Conservation (phyloP, 164 flowering plant species). For the Hamamelis virginiana region DNA sequence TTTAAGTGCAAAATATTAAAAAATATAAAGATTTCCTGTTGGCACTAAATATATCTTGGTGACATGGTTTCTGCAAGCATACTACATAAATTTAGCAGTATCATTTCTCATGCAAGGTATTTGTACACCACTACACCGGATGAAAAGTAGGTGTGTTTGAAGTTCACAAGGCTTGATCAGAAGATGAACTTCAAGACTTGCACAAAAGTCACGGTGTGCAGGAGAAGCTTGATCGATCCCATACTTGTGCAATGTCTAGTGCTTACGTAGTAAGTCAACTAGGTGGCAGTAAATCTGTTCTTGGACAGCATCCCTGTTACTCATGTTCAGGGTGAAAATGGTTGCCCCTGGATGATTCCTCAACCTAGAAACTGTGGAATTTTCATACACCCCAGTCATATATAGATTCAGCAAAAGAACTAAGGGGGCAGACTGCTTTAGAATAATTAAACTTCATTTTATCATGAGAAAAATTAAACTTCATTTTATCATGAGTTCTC, state of each 20-base stretch:
- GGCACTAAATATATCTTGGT: no score
- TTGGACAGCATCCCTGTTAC: constrained; percentile 53
- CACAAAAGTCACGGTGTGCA: background rate
- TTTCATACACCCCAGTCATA: background rate
- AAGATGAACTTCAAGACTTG: background rate
- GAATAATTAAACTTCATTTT: no score
- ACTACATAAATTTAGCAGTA: no score
- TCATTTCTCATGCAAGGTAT: background rate
- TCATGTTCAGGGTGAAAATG: constrained; percentile 45
- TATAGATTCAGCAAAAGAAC: background rate
- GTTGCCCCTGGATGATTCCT: constrained; percentile 70
- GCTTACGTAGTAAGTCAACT: constrained; percentile 33
- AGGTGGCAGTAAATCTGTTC: constrained; percentile 51
- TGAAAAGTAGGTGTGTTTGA: no score
- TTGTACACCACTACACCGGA: no score
- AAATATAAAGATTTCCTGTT: no score
- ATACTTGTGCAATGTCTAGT: constrained; percentile 11
- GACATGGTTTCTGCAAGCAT: no score
- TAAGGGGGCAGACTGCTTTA: no score
- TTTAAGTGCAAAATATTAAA: no score
- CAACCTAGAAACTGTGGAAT: constrained; percentile 67
- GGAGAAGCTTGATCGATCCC: background rate
- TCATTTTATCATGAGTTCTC: no score
- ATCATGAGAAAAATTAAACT: no score
- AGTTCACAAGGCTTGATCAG: background rate